These are phyloP conservation scores for Coemansia sp. DNA, from an alignment of 192 early-diverging fungal species.

Conservation along the genomic window DNA sequence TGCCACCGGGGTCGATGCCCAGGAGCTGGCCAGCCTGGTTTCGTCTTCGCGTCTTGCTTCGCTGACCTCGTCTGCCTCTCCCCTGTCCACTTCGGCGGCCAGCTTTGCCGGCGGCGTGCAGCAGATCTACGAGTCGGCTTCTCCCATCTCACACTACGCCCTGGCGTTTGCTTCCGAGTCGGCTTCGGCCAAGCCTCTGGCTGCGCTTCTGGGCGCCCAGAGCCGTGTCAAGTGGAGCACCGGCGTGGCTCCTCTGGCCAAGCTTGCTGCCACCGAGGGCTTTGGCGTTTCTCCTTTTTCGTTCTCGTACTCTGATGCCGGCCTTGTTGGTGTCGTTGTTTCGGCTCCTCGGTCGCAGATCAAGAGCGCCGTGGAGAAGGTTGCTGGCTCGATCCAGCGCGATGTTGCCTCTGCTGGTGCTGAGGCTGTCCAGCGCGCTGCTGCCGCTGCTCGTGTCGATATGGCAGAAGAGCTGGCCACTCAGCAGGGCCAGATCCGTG, in stretches of 20 bases:
- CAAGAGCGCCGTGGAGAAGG: slow-evolving; percentile 63
- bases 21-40: slow-evolving; percentile 69
- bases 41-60: slow-evolving; percentile 57
- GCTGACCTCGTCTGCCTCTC: slow-evolving; percentile 35
- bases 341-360: slow-evolving; percentile 60
- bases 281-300: slow-evolving; percentile 76
- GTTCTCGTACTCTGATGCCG: slow-evolving; percentile 87
- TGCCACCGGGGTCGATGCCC: slow-evolving; percentile 78
- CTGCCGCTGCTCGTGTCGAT: slow-evolving; percentile 48
- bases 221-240: slow-evolving; percentile 67
- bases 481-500: slow-evolving; percentile 24
- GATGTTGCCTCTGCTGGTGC: slow-evolving; percentile 53
- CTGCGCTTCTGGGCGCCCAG: slow-evolving; percentile 63
- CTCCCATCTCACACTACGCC: slow-evolving; percentile 65
- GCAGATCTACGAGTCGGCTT: slow-evolving; percentile 67
- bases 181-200: slow-evolving; percentile 66
- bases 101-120: slow-evolving; percentile 86
- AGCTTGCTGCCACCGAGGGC: slow-evolving; percentile 60
- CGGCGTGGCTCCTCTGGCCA: slow-evolving; percentile 66
- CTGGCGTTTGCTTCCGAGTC: slow-evolving; percentile 83
- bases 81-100: slow-evolving; percentile 38
- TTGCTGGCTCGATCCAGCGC: slow-evolving; percentile 64
- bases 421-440: slow-evolving; percentile 66
- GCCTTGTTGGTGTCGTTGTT: slow-evolving; percentile 84
- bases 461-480: slow-evolving; percentile 23